These are phyloP conservation scores for Endoconidiophora polonica DNA, from an alignment of 2,329 filamentous ascomycete species.

Conservation along the genomic window DNA sequence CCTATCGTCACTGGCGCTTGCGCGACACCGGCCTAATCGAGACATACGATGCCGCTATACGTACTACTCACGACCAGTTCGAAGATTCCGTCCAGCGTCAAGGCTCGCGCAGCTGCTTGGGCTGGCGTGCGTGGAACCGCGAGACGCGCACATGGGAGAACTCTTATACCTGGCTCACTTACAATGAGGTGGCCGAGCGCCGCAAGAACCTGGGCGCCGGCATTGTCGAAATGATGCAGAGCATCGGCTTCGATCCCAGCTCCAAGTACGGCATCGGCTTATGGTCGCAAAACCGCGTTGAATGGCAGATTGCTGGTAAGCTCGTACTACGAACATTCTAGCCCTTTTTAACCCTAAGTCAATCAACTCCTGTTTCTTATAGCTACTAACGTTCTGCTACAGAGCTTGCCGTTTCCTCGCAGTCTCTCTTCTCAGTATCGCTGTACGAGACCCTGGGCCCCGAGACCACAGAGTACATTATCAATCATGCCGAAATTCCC, in stretches of 20 bases:
- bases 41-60: constrained; percentile 52
- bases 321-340: neutral
- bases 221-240: constrained; percentile 64
- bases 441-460: constrained; percentile 93
- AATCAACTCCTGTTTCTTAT: too few relatives aligned
- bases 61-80: constrained; percentile 67
- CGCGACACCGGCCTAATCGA: constrained; percentile 53
- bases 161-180: constrained; percentile 70
- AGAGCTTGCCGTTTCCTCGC: constrained; percentile 79
- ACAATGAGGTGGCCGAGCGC: constrained; percentile 59
- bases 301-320: constrained; percentile 69
- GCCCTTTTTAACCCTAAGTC: too few relatives aligned
- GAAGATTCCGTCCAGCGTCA: constrained; percentile 46
- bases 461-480: constrained; percentile 84
- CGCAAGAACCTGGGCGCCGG: constrained; percentile 75
- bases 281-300: constrained; percentile 72
- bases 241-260: constrained; percentile 42
- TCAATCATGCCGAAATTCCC: constrained; percentile 68
- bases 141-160: constrained; percentile 54
- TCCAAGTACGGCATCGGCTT: constrained; percentile 60
- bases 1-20: constrained; percentile 75
- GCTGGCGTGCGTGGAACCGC: constrained; percentile 64
- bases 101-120: constrained; percentile 58
- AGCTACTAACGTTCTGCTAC: neutral
- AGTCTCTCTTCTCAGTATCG: constrained; percentile 76